These are phyloP conservation scores for Babjeviella inositovora DNA, from an alignment of 805 yeast species.

Conservation along the genomic window DNA sequence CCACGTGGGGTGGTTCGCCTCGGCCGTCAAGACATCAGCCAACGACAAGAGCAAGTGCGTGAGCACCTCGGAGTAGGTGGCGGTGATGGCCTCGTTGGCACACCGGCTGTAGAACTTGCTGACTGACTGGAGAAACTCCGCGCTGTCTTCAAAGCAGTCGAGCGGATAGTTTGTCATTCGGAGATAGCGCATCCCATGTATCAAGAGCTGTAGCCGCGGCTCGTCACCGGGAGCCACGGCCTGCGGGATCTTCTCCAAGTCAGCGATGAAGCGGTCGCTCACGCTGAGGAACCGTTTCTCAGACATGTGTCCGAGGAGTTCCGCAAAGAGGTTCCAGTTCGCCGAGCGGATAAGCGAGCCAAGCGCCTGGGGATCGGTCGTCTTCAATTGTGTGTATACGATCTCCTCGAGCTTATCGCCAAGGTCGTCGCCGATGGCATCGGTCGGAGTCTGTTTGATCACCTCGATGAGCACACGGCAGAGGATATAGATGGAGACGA, in stretches of 20 bases:
- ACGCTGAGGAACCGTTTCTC: slow-evolving; percentile 71
- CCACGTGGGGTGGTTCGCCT: slow-evolving; percentile 94
- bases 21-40: slow-evolving; percentile 81
- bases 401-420: slow-evolving; percentile 82
- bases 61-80: slow-evolving; percentile 78
- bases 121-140: slow-evolving; percentile 74
- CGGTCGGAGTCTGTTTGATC: slow-evolving; percentile 73
- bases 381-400: slow-evolving; percentile 75
- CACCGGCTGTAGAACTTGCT: slow-evolving; percentile 68
- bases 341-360: slow-evolving; percentile 66
- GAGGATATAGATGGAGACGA: slow-evolving; percentile 74
- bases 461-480: slow-evolving; percentile 90
- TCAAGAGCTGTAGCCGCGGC: slow-evolving; percentile 53
- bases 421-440: slow-evolving; percentile 59
- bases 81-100: slow-evolving; percentile 44
- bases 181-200: slow-evolving; percentile 85
- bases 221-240: slow-evolving; percentile 24
- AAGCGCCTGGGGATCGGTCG: slow-evolving; percentile 69
- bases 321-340: slow-evolving; percentile 88
- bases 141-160: slow-evolving; percentile 84
- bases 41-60: slow-evolving; percentile 62
- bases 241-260: slow-evolving; percentile 71
- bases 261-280: slow-evolving; percentile 87
- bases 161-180: slow-evolving; percentile 71
- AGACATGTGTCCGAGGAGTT: slow-evolving; percentile 82